Evolutionary conservation across 768 basidiomycete species (phyloP), one percentile per base, ranked within the genome.

Genomic region (Serendipita indica): DNA sequence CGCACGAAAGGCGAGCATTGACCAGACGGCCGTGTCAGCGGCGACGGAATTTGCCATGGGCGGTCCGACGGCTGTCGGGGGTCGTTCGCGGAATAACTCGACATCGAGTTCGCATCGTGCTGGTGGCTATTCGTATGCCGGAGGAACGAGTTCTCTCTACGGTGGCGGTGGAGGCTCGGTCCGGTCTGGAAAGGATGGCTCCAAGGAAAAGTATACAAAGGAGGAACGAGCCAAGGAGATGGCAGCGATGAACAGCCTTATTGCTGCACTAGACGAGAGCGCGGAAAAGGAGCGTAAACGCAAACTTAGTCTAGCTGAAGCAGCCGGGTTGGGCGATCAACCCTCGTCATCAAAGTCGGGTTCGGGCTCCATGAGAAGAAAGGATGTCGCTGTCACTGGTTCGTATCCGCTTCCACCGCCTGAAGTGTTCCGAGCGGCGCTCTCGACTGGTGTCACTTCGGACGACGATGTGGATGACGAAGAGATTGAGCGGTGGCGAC

Each of bases 151-250:
- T 10, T 54, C 49, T 7, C 7, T 30, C 4, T 54, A 54, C n/a
- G 49, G 49, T 22, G 49, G 22, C 0, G 25, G 49, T 43, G 41
- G 41, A 1, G 25, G 49, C 20, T 54, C 49, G 10, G 30, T 33
- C 49, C 22, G 32, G 32, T 54, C 49, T 27, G 25, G 25, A 6
- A 43, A 43, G n/a, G 20, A 16, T 13, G 49, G 49, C 10, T 18
- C 18, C 27, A 54, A 54, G 32, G 49, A 54, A 28, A 54, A 54
- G 32, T 54, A 28, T 27, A 54, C 25, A 18, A 54, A 60, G 45
- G 46, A 35, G 34, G 59, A 60, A 35, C 25, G 30, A 35, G 59
- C 59, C 34, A 35, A 25, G 25, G 59, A 54, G 49, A 54, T 54
- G 49, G 49, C 22, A n/a, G 49, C 49, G 16, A 54, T 54, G 49